Evolutionary conservation across 1,284 basidiomycete species (phyloP), one percentile per base, ranked within the genome.

Genomic region (Marasmius sp.): DNA sequence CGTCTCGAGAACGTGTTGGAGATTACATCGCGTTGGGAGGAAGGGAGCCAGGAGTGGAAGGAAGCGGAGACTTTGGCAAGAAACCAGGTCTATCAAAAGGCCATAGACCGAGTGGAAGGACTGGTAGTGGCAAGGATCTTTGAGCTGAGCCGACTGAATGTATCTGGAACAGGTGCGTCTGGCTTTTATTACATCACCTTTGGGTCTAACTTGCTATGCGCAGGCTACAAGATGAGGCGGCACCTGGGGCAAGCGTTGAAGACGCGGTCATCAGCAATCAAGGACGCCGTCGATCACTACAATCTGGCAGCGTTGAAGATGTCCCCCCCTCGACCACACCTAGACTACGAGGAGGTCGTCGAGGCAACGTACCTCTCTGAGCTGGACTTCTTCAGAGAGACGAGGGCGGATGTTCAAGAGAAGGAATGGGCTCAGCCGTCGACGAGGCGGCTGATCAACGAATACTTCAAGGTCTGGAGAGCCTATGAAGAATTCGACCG

Each of bases 361-460:
- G n/a, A n/a, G n/a, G n/a, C n/a, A 60, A 54, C 59, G 0, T 68
- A 68, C n/a, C 59, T 73, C 0, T 65, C 65, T 9, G 65, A 74
- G 41, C 70, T 74, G 39, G 69, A 69, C 33, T 60, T 74, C 0
- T 61, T 74, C 1, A 61, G 67, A 5, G 63, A 69, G n/a, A 49
- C 65, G 0, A 61, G 65, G 3, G 51, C 67, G 18, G 68, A 69
- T 39, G 61, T 70, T 4, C 62, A 58, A 1, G 18, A 57, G 8
- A 38, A 62, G 7, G 55, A 53, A 5, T 74, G 72, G 71, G 64
- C 64, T 0, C 37, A 64, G 4, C 68, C 67, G n/a, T n/a, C n/a
- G n/a, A n/a, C n/a, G n/a, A n/a, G n/a, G n/a, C n/a, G n/a, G n/a
- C 58, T 65, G 5, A 61, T 64, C 39, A 54, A 59, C 3, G 22